phyloP scores from a whole-genome alignment of 371 early-diverging fungal genomes.

The Mycotypha africana region DNA sequence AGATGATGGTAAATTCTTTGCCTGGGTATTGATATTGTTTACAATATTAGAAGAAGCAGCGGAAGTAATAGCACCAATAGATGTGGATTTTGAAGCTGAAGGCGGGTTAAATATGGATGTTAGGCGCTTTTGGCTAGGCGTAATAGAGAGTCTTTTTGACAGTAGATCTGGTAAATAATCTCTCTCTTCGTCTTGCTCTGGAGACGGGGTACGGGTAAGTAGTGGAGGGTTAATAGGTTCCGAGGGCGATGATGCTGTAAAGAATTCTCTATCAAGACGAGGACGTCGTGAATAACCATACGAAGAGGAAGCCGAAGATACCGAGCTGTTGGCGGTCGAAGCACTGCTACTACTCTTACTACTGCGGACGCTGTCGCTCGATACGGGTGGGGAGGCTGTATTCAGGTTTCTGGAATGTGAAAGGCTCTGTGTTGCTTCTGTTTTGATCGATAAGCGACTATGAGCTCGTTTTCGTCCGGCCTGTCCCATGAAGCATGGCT shows the following conservation, averaged over 20 bases:
- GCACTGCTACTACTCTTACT: background rate
- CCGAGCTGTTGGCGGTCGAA: too few relatives aligned
- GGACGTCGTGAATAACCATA: background rate
- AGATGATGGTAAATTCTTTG: background rate
- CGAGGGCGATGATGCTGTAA: too few relatives aligned
- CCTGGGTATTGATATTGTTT: too few relatives aligned
- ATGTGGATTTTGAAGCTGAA: too few relatives aligned
- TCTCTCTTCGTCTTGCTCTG: conserved; percentile 5
- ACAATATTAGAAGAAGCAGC: too few relatives aligned
- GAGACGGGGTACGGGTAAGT: conserved; percentile 11
- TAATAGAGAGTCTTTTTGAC: too few relatives aligned
- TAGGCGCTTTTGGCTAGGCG: background rate
- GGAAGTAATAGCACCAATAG: too few relatives aligned
- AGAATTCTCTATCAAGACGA: conserved; percentile 5
- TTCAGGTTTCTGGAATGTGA: background rate
- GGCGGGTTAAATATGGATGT: conserved; percentile 6
- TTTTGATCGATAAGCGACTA: background rate
- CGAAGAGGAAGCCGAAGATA: background rate
- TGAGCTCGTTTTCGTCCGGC: conserved; percentile 1
- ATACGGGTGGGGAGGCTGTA: conserved; percentile 5
- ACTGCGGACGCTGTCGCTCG: conserved; percentile 1
- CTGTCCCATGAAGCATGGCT: conserved; percentile 55
- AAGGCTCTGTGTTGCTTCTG: too few relatives aligned
- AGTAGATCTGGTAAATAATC: too few relatives aligned
- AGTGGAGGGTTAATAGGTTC: too few relatives aligned